Percentiles rank a stretch among this genome's conserved stretches.
Evolutionary conservation across 768 basidiomycete genomes (phyloP).

Genomic region (Phaeotremella fagi): DNA sequence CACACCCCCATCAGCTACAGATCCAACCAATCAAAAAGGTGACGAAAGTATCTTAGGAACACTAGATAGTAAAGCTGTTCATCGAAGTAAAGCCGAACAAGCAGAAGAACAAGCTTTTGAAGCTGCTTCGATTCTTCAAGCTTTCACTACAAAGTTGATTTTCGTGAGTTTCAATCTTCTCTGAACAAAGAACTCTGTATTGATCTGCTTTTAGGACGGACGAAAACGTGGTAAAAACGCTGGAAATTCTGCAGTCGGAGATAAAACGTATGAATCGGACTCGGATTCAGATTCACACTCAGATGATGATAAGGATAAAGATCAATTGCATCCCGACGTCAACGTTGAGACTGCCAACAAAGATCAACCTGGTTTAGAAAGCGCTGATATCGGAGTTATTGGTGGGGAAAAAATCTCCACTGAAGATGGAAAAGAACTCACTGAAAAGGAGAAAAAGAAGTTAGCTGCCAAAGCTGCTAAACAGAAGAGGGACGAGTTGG

Average conservation of each 20-base stretch:
- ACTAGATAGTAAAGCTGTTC: conserved; percentile 44
- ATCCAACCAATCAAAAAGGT: conserved; percentile 49
- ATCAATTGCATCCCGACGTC: conserved; percentile 11
- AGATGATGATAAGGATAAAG: conserved; percentile 37
- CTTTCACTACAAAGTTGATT: conserved; percentile 30
- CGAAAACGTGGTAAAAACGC: conserved; percentile 41
- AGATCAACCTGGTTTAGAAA: conserved; percentile 26
- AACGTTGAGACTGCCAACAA: conserved; percentile 6
- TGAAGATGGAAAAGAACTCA: conserved; percentile 29
- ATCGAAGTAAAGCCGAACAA: conserved; percentile 49
- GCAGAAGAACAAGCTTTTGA: conserved; percentile 51
- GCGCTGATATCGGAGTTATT: conserved; percentile 24
- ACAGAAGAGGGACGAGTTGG: conserved; percentile 48
- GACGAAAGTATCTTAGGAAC: conserved; percentile 48
- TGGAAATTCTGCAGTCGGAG: conserved; percentile 46
- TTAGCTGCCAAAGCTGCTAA: conserved; percentile 43
- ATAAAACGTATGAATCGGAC: conserved; percentile 29
- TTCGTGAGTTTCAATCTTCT: conserved; percentile 25
- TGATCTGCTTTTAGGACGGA: conserved; percentile 37
- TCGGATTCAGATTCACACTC: conserved; percentile 22
- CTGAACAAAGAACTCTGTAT: not conserved
- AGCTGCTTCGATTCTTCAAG: conserved; percentile 41
- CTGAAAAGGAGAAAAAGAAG: conserved; percentile 44
- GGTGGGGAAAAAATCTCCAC: conserved; percentile 16
- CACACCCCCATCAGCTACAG: conserved; percentile 48